Percentiles rank a stretch among this genome's conserved stretches.
Conservation (phyloP, 768 basidiomycete species). For the Leccinum variicolor region DNA sequence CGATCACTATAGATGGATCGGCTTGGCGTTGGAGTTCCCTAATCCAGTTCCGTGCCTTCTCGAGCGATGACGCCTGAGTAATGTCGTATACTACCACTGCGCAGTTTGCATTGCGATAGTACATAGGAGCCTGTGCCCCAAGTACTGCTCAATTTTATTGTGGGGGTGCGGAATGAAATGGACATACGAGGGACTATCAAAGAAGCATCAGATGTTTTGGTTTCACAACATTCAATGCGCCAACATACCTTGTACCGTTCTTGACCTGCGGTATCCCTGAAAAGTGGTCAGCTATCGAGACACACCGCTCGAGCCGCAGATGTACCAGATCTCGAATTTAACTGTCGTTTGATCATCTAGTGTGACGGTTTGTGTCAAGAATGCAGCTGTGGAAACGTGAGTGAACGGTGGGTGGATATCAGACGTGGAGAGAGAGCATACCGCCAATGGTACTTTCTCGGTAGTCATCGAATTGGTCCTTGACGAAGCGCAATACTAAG, state of each 20-base stretch:
- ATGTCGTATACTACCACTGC: conserved; percentile 97
- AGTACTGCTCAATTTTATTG: conserved; percentile 1
- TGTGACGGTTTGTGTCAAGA: conserved; percentile 95
- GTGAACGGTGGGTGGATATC: conserved; percentile 12
- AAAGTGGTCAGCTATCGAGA: background rate
- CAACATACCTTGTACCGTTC: conserved; percentile 82
- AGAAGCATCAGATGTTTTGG: background rate
- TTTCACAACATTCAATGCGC: background rate
- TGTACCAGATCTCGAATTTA: conserved; percentile 97
- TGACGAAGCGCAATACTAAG: conserved; percentile 93
- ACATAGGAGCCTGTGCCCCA: conserved; percentile 77
- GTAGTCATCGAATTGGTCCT: conserved; percentile 95
- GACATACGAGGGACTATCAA: conserved; percentile 46
- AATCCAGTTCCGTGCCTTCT: conserved; percentile 97
- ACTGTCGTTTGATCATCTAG: conserved; percentile 87
- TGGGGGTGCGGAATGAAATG: background rate
- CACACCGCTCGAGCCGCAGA: background rate
- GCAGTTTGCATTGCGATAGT: conserved; percentile 93
- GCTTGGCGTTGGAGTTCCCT: conserved; percentile 96
- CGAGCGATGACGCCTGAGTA: conserved; percentile 85
- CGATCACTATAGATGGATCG: conserved; percentile 94
- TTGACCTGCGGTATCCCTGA: conserved; percentile 94
- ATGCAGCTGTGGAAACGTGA: conserved; percentile 63
- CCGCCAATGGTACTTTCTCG: conserved; percentile 94
- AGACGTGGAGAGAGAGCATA: conserved; percentile 23